phyloP scores from a whole-genome alignment of 2,329 filamentous ascomycete genomes.

The Fusarium pseudograminearum region DNA sequence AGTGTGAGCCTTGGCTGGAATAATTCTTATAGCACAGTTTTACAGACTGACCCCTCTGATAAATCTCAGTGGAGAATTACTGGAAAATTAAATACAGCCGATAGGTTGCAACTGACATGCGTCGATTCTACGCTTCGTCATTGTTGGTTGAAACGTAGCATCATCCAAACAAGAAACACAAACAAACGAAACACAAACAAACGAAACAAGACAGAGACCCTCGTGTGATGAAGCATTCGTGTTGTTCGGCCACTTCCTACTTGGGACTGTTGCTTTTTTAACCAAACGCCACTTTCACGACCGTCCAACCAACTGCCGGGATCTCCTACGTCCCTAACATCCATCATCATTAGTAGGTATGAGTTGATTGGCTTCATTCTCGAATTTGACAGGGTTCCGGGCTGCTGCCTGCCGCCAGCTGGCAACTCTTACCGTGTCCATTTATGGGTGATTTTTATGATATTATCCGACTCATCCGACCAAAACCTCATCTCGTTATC shows the following conservation, averaged over 20 bases:
- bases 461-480: neutral
- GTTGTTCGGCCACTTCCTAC: neutral
- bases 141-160: neutral
- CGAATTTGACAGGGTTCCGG: neutral
- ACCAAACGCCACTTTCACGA: neutral
- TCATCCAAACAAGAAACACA: neutral
- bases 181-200: neutral
- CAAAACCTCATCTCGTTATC: neutral
- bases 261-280: neutral
- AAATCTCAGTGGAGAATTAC: rapidly evolving
- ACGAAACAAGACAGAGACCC: neutral
- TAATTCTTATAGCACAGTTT: too few species aligned
- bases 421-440: neutral
- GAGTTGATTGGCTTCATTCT: neutral
- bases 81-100: too few species aligned
- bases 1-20: neutral
- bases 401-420: neutral
- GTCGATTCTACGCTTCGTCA: too few species aligned
- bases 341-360: neutral
- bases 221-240: neutral
- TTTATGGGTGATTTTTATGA: neutral
- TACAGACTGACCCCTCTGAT: neutral
- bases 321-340: neutral
- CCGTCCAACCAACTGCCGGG: neutral
- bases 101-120: too few species aligned